Conservation (phyloP, 1,139 yeast species). For the Scheffersomyces segobiensis region DNA sequence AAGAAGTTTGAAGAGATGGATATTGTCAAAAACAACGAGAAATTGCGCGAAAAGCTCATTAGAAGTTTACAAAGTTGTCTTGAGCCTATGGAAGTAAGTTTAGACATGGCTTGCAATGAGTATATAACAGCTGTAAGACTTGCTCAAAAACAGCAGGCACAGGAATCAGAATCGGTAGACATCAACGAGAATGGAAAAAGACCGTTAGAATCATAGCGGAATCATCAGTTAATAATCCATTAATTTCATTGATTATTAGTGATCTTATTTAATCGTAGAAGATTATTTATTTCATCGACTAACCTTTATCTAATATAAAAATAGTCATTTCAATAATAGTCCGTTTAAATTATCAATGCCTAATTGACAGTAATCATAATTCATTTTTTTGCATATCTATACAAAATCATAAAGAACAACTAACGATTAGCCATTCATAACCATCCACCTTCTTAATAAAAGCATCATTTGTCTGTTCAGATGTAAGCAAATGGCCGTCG, state of each 20-base stretch:
- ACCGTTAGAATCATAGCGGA: conserved; percentile 8
- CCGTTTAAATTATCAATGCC: no score
- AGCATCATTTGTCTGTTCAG: background rate
- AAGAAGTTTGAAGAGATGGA: conserved; percentile 9
- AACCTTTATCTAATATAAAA: no score
- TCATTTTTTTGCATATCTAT: background rate
- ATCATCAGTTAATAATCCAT: no score
- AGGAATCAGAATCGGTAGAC: conserved; percentile 9
- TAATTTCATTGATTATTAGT: background rate
- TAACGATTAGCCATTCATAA: conserved; percentile 8
- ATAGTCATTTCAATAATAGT: no score
- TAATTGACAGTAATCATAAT: no score
- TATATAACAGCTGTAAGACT: conserved; percentile 30
- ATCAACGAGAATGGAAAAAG: conserved; percentile 32
- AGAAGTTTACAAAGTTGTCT: conserved; percentile 34
- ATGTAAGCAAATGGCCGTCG: background rate
- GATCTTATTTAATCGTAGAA: background rate
- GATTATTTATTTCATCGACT: no score
- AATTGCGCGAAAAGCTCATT: conserved; percentile 32
- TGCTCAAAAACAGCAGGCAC: conserved; percentile 7
- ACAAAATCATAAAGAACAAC: background rate
- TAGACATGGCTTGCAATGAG: conserved; percentile 33
- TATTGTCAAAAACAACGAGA: conserved; percentile 25
- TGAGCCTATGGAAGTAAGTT: conserved; percentile 27
- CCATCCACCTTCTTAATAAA: background rate